Evolutionary conservation across 192 early-diverging fungal genomes (phyloP).

Genomic region (Pilobolus umbonatus): DNA sequence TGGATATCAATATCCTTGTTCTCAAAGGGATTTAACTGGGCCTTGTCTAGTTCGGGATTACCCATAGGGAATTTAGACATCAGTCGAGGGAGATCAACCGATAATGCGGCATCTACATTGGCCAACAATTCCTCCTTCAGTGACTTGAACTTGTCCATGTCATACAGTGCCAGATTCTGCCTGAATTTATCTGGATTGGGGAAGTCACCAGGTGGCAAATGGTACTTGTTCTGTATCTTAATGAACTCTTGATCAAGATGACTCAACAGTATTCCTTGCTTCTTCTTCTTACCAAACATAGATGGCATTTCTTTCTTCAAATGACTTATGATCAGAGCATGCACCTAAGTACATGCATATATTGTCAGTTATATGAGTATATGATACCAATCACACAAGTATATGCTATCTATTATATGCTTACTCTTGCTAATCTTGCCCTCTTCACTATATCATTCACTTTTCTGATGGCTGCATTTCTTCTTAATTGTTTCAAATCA

Average conservation of each 20-base stretch:
- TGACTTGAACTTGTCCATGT: constrained; percentile 78
- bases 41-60: constrained; percentile 67
- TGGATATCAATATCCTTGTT: not conserved
- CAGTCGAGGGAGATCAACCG: constrained; percentile 66
- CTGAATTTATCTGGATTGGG: constrained; percentile 72
- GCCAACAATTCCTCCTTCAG: constrained; percentile 64
- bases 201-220: constrained; percentile 78
- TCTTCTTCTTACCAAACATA: constrained; percentile 76
- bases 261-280: constrained; percentile 65
- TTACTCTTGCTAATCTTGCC: constrained; percentile 62
- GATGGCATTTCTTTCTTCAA: constrained; percentile 77
- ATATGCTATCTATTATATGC: not conserved
- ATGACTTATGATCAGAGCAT: constrained; percentile 81
- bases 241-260: constrained; percentile 72
- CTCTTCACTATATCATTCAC: constrained; percentile 92
- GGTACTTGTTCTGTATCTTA: constrained; percentile 66
- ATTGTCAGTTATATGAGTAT: too few species aligned
- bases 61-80: constrained; percentile 72
- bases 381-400: too few species aligned
- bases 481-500: constrained; percentile 68
- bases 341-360: constrained; percentile 46
- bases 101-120: constrained; percentile 71
- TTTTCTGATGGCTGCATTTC: constrained; percentile 78
- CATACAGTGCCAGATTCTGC: constrained; percentile 63
- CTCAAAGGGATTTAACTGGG: constrained; percentile 52